A percentile compares a stretch with the other conserved stretches of the same genome.
Evolutionary conservation across 2,329 filamentous ascomycete genomes (phyloP).

Genomic region (Delphinella strobiligena): DNA sequence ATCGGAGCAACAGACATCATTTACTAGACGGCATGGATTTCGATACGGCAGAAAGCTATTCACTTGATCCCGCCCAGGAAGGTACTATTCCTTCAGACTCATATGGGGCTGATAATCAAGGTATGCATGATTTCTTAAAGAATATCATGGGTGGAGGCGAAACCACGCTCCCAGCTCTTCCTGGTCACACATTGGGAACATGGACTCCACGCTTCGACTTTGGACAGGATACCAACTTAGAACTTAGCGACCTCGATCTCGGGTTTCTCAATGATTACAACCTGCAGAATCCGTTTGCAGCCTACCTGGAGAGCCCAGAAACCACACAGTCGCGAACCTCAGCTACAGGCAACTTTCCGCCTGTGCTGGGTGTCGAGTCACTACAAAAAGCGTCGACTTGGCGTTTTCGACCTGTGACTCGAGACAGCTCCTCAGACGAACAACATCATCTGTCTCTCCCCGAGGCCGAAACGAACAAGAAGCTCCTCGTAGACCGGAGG

Average conservation of each 20-base stretch:
- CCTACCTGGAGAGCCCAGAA: conserved; percentile 20
- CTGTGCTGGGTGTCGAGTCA: conserved; percentile 19
- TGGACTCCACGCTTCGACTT: conserved; percentile 34
- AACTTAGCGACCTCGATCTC: conserved; percentile 33
- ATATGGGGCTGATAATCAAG: conserved; percentile 1
- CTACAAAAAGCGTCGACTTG: conserved; percentile 32
- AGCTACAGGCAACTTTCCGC: conserved; percentile 18
- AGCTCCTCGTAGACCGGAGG: conserved; percentile 26
- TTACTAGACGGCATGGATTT: no score
- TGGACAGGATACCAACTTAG: conserved; percentile 32
- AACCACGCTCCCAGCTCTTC: conserved; percentile 1
- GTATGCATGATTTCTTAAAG: conserved; percentile 9
- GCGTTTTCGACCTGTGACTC: conserved; percentile 29
- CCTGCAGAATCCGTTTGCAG: conserved; percentile 30
- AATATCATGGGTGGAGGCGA: conserved; percentile 7
- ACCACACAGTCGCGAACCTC: conserved; percentile 12
- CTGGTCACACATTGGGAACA: conserved; percentile 17
- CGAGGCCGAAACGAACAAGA: conserved; percentile 20
- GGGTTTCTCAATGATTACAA: conserved; percentile 34
- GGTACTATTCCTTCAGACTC: background rate
- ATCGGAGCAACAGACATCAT: no score
- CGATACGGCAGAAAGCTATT: no score
- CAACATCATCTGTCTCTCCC: conserved; percentile 28
- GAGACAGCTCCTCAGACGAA: conserved; percentile 22
- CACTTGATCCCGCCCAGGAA: background rate